A percentile compares a stretch with the other conserved stretches of the same genome.
Conservation (phyloP, 805 yeast genomes). For the Komagataella pastoris region DNA sequence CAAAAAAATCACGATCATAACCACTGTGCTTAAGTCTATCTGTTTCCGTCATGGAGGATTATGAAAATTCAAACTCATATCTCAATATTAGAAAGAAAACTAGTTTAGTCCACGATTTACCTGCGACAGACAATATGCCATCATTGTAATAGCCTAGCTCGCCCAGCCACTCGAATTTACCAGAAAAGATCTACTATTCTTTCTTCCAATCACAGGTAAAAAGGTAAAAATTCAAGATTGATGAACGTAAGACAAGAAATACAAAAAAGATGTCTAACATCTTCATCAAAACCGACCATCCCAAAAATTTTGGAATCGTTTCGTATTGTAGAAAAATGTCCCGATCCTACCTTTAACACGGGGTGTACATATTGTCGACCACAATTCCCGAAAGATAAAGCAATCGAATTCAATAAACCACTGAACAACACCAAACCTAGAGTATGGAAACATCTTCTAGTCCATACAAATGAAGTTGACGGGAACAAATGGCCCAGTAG, state of each 20-base stretch:
- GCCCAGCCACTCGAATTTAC: too few relatives aligned
- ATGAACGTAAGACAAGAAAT: background rate
- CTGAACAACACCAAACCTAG: constrained; percentile 33
- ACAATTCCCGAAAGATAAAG: constrained; percentile 27
- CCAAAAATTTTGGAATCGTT: background rate
- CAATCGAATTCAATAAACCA: constrained; percentile 23
- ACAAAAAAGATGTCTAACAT: background rate
- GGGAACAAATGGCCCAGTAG: constrained; percentile 31
- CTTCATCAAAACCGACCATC: background rate
- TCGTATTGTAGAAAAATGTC: constrained; percentile 22
- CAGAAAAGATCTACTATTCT: too few relatives aligned
- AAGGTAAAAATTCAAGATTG: background rate
- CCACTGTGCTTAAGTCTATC: too few relatives aligned
- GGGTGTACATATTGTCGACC: constrained; percentile 50
- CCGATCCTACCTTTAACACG: constrained; percentile 37
- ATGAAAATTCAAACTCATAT: too few relatives aligned
- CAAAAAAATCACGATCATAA: too few relatives aligned
- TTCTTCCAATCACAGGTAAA: too few relatives aligned
- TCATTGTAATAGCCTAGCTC: too few relatives aligned
- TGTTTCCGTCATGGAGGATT: too few relatives aligned
- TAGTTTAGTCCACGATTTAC: too few relatives aligned
- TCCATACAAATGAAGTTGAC: constrained; percentile 28
- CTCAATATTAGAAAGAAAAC: too few relatives aligned
- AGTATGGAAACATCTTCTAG: constrained; percentile 43
- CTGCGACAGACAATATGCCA: too few relatives aligned